Percentiles rank a stretch among this genome's conserved stretches.
Conservation (phyloP, 1,139 yeast species). For the Kodamaea fungicola region DNA sequence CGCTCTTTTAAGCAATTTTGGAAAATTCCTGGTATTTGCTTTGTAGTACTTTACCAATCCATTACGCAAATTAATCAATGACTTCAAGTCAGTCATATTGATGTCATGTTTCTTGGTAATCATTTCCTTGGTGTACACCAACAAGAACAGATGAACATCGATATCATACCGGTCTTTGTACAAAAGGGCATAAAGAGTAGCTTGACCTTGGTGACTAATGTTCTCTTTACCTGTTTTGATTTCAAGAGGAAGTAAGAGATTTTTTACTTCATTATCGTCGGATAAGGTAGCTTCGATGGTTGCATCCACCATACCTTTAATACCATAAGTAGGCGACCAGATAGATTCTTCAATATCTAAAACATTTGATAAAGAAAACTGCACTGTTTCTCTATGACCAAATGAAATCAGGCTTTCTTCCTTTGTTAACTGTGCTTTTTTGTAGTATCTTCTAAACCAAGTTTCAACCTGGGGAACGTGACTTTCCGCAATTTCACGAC, state of each 20-base stretch:
- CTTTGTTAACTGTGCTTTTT: constrained; percentile 18
- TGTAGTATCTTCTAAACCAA: constrained; percentile 58
- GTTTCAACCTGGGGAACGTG: constrained; percentile 57
- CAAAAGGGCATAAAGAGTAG: constrained; percentile 76
- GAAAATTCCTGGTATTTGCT: constrained; percentile 50
- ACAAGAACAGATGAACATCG: constrained; percentile 59
- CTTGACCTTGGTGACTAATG: constrained; percentile 80
- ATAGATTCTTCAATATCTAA: constrained; percentile 87
- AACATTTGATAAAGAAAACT: constrained; percentile 57
- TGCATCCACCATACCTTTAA: constrained; percentile 90
- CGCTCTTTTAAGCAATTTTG: constrained; percentile 53
- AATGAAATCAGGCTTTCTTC: constrained; percentile 32
- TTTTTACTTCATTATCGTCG: constrained; percentile 23
- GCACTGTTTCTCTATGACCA: constrained; percentile 30
- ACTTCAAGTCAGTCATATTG: constrained; percentile 52
- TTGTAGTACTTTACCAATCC: constrained; percentile 58
- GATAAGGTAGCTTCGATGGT: constrained; percentile 56
- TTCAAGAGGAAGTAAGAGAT: constrained; percentile 72
- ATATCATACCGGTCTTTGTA: constrained; percentile 76
- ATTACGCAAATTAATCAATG: constrained; percentile 67
- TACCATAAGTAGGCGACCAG: constrained; percentile 87
- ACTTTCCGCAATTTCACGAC: constrained; percentile 36
- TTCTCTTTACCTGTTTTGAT: constrained; percentile 78
- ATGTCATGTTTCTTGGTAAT: constrained; percentile 58
- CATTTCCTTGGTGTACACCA: constrained; percentile 70